Conservation (phyloP, 2,329 filamentous ascomycete genomes). For the Xylariaceae sp. region DNA sequence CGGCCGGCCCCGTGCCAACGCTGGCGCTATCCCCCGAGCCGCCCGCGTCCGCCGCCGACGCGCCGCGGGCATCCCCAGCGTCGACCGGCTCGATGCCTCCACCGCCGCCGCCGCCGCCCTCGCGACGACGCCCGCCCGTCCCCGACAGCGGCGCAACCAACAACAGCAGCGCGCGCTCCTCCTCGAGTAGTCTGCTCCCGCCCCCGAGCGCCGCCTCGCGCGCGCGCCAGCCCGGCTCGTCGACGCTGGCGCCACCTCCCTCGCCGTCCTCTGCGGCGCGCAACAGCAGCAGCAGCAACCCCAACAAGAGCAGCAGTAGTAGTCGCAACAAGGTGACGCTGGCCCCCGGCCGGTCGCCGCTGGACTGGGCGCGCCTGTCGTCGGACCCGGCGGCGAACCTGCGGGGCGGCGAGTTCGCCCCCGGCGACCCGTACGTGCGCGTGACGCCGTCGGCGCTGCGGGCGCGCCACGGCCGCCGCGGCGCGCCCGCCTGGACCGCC, state of each 20-base stretch:
- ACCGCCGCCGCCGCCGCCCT: constrained; percentile 5
- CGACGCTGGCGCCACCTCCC: constrained; percentile 46
- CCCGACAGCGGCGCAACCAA: constrained; percentile 16
- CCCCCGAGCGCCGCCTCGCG: constrained; percentile 32
- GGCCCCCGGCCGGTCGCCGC: constrained; percentile 83
- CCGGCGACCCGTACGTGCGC: constrained; percentile 50
- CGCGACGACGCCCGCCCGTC: constrained; percentile 16
- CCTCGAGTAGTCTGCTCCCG: constrained; percentile 23
- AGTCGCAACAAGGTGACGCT: constrained; percentile 63
- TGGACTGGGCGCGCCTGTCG: constrained; percentile 87
- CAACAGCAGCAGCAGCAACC: constrained; percentile 39
- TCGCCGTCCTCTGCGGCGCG: no score
- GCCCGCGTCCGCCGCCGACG: constrained; percentile 19
- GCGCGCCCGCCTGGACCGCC: constrained; percentile 82
- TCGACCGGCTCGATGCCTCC: constrained; percentile 3
- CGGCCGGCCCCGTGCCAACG: constrained; percentile 31
- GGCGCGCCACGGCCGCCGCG: constrained; percentile 71
- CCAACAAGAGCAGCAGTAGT: constrained; percentile 45
- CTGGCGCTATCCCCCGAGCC: constrained; percentile 35
- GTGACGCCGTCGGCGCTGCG: constrained; percentile 79
- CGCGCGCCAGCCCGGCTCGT: constrained; percentile 23
- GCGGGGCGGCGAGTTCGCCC: constrained; percentile 57
- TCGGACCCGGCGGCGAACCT: constrained; percentile 56
- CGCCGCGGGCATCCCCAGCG: constrained; percentile 12
- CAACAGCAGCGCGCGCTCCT: constrained; percentile 13